Conservation (phyloP, 2,329 filamentous ascomycete genomes). For the Cytospora leucostoma region DNA sequence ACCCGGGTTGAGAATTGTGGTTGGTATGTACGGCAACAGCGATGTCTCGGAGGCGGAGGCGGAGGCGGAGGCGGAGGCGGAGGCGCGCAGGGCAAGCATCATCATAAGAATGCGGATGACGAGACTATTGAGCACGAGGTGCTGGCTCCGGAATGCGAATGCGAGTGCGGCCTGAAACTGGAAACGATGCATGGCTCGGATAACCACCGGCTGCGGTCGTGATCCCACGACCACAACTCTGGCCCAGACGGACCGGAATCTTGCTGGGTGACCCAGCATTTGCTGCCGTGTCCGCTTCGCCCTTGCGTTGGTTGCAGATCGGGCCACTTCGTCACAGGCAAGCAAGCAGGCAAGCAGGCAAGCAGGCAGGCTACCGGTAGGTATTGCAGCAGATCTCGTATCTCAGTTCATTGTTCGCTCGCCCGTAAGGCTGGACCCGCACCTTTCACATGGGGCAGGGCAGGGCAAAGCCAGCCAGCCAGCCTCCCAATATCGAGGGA, state of each 20-base stretch:
- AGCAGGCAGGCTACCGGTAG: not conserved
- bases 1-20: slow-evolving; percentile 64
- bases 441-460: not conserved
- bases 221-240: slow-evolving; percentile 12
- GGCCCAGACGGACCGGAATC: slow-evolving; percentile 2
- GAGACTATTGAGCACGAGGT: slow-evolving; percentile 6
- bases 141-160: slow-evolving; percentile 3
- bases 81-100: slow-evolving; percentile 20
- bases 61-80: slow-evolving; percentile 31
- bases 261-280: slow-evolving; percentile 9
- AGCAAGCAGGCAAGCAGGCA: too few relatives aligned
- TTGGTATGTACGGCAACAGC: slow-evolving; percentile 74
- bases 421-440: slow-evolving; percentile 2
- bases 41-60: slow-evolving; percentile 40
- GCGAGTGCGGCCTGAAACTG: slow-evolving; percentile 3
- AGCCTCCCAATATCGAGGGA: slow-evolving; percentile 19
- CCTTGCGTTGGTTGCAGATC: slow-evolving; percentile 2
- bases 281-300: slow-evolving; percentile 9
- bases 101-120: slow-evolving; percentile 20
- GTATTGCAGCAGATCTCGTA: slow-evolving; percentile 12
- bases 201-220: slow-evolving; percentile 16
- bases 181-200: slow-evolving; percentile 4
- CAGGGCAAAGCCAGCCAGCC: slow-evolving; percentile 7
- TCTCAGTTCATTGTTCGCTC: slow-evolving; percentile 13
- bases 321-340: not conserved